Conservation (phyloP, 73 alveolate genomes). For the Paramecium octaurelia region DNA sequence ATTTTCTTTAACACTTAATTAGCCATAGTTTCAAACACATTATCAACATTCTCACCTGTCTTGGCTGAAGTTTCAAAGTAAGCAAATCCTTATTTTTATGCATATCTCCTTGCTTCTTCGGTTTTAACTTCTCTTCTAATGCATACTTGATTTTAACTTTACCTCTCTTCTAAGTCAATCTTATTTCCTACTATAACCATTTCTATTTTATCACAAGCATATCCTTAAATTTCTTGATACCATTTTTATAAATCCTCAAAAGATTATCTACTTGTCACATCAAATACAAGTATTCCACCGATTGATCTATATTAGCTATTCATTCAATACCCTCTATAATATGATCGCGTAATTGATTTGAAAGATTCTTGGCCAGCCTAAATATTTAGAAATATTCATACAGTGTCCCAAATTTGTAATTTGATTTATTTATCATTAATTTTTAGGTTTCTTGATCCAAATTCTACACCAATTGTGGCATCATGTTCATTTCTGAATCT, state of each 20-base stretch:
- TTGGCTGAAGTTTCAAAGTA: slow-evolving; percentile 72
- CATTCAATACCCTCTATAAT: slow-evolving; percentile 58
- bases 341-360: slow-evolving; percentile 66
- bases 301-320: slow-evolving; percentile 47
- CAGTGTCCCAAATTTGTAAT: slow-evolving; percentile 82
- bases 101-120: slow-evolving; percentile 74
- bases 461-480: slow-evolving; percentile 76
- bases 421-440: slow-evolving; percentile 63
- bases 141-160: neutral
- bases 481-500: slow-evolving; percentile 69
- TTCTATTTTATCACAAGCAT: slow-evolving; percentile 46
- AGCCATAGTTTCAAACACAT: slow-evolving; percentile 55
- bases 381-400: neutral
- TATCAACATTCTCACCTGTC: slow-evolving; percentile 66
- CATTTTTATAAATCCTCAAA: slow-evolving; percentile 52
- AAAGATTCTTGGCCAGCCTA: slow-evolving; percentile 68
- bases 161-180: slow-evolving; percentile 63
- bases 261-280: slow-evolving; percentile 13
- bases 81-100: slow-evolving; percentile 57
- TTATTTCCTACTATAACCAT: slow-evolving; percentile 66
- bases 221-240: slow-evolving; percentile 50
- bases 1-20: slow-evolving; percentile 19
- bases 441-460: slow-evolving; percentile 70
- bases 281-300: slow-evolving; percentile 39
- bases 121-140: slow-evolving; percentile 64